phyloP scores from a whole-genome alignment of 2,329 filamentous ascomycete genomes.

The Trichoderma sp. region DNA sequence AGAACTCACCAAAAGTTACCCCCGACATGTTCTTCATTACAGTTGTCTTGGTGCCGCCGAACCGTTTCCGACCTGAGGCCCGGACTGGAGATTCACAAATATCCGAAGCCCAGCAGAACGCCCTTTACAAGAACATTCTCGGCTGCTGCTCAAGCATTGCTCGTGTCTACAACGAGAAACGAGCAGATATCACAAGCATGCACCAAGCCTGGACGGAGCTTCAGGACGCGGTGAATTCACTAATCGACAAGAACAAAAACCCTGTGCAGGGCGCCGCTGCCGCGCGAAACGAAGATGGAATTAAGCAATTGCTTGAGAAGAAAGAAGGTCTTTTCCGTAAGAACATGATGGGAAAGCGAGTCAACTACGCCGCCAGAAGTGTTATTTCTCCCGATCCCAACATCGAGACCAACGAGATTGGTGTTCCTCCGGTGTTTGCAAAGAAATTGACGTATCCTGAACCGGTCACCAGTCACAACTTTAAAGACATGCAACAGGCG shows the following conservation, averaged over 20 bases:
- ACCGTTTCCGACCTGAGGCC: slow-evolving; percentile 85
- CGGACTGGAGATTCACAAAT: slow-evolving; percentile 77
- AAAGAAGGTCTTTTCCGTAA: slow-evolving; percentile 98
- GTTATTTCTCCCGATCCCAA: slow-evolving; percentile 98
- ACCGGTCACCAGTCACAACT: slow-evolving; percentile 95
- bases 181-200: slow-evolving; percentile 63
- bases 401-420: slow-evolving; percentile 98
- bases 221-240: slow-evolving; percentile 86
- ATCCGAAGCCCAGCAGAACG: slow-evolving; percentile 85
- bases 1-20: slow-evolving; percentile 56
- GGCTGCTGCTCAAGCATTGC: slow-evolving; percentile 71
- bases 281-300: slow-evolving; percentile 81
- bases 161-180: slow-evolving; percentile 58
- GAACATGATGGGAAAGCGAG: slow-evolving; percentile 99
- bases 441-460: slow-evolving; percentile 95
- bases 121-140: slow-evolving; percentile 80
- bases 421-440: slow-evolving; percentile 96
- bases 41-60: slow-evolving; percentile 84
- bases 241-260: slow-evolving; percentile 87
- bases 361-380: slow-evolving; percentile 95
- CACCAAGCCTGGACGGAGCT: slow-evolving; percentile 79
- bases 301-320: slow-evolving; percentile 97
- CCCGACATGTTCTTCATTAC: slow-evolving; percentile 95
- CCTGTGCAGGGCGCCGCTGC: slow-evolving; percentile 75
- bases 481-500: slow-evolving; percentile 90